phyloP scores from a whole-genome alignment of 2,329 filamentous ascomycete genomes.

The Leptodontidium sp. region DNA sequence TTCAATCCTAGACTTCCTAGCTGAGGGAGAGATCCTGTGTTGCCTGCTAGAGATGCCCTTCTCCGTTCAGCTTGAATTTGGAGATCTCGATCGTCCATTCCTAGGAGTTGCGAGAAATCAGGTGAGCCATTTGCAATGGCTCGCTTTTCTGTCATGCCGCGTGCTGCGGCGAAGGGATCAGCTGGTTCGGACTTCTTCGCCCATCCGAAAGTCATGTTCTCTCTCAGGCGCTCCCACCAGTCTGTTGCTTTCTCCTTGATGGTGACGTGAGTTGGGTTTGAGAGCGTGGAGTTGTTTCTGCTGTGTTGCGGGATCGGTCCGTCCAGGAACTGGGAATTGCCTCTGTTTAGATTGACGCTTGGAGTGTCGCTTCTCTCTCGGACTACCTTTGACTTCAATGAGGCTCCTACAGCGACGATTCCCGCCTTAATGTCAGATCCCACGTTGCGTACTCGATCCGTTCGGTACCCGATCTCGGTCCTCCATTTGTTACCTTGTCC shows the following conservation, averaged over 20 bases:
- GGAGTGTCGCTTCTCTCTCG: conserved; percentile 47
- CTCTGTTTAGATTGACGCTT: conserved; percentile 59
- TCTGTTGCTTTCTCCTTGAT: conserved; percentile 51
- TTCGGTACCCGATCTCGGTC: conserved; percentile 29
- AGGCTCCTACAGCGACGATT: conserved; percentile 38
- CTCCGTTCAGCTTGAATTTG: conserved; percentile 40
- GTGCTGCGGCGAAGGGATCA: conserved; percentile 52
- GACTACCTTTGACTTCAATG: conserved; percentile 42
- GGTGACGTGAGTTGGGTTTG: conserved; percentile 30
- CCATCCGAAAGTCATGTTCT: conserved; percentile 52
- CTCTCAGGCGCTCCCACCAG: conserved; percentile 56
- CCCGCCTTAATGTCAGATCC: conserved; percentile 36
- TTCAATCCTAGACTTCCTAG: conserved; percentile 42
- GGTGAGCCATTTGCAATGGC: conserved; percentile 34
- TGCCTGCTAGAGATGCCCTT: conserved; percentile 33
- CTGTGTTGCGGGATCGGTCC: conserved; percentile 49
- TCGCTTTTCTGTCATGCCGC: conserved; percentile 41
- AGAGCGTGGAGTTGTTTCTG: conserved; percentile 49
- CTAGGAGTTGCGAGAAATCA: conserved; percentile 43
- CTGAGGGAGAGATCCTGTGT: conserved; percentile 33
- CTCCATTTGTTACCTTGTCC: conserved; percentile 34
- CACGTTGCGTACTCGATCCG: conserved; percentile 30
- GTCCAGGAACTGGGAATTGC: conserved; percentile 60
- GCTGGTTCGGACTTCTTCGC: conserved; percentile 44
- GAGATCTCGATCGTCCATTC: conserved; percentile 42